Evolutionary conservation across 805 yeast genomes (phyloP).

Genomic region (Candida corydali): DNA sequence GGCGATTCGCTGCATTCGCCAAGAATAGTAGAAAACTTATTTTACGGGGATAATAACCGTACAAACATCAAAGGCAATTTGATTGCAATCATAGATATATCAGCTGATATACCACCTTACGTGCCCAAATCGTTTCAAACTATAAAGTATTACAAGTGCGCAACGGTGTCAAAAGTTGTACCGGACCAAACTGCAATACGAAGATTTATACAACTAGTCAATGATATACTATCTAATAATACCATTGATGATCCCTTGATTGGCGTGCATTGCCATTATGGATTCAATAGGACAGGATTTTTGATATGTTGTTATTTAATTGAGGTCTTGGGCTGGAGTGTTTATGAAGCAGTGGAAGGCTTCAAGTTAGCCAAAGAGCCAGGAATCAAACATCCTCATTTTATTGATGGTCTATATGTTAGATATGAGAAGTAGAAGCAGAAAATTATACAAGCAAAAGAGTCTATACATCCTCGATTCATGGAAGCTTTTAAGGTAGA

Average conservation of each 20-base stretch:
- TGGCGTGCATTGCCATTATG: conserved; percentile 79
- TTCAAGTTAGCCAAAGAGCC: conserved; percentile 58
- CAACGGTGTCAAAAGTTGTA: conserved; percentile 74
- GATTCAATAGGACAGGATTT: conserved; percentile 76
- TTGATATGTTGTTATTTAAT: conserved; percentile 66
- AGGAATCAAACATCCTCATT: conserved; percentile 75
- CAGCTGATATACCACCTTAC: conserved; percentile 68
- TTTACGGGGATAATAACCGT: conserved; percentile 21
- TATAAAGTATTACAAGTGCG: conserved; percentile 63
- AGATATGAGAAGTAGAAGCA: conserved; percentile 41
- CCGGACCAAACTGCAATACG: conserved; percentile 61
- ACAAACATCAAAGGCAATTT: conserved; percentile 30
- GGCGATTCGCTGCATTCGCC: conserved; percentile 64
- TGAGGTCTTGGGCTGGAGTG: conserved; percentile 55
- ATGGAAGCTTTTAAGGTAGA: conserved; percentile 67
- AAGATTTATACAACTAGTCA: conserved; percentile 51
- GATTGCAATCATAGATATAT: conserved; percentile 62
- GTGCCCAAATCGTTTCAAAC: conserved; percentile 52
- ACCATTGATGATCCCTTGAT: conserved; percentile 31
- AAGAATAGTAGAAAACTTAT: conserved; percentile 40
- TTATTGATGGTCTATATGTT: conserved; percentile 66
- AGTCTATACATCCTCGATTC: conserved; percentile 75
- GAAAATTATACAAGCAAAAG: too few species aligned
- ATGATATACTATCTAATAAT: conserved; percentile 34
- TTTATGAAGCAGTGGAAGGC: conserved; percentile 58